These are phyloP conservation scores for Sporobolomyces phaffii DNA, from an alignment of 768 basidiomycete species.

Conservation along the genomic window DNA sequence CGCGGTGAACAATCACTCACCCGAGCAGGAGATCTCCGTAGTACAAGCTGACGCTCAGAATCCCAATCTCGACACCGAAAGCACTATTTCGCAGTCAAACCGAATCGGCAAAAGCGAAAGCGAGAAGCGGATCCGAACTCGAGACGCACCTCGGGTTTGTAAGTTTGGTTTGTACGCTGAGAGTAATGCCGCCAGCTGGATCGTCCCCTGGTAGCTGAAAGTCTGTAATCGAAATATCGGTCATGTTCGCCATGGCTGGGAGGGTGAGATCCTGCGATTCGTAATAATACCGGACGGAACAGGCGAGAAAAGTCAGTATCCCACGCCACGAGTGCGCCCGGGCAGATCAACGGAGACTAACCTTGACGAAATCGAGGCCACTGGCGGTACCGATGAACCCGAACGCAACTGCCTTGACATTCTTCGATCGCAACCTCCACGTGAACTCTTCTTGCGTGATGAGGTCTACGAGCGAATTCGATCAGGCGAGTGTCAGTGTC, in stretches of 20 bases:
- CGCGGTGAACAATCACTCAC: not conserved
- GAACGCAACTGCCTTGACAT: slow-evolving; percentile 59
- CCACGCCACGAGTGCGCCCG: not conserved
- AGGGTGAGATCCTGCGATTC: slow-evolving; percentile 12
- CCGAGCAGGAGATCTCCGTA: slow-evolving; percentile 51
- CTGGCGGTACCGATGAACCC: slow-evolving; percentile 57
- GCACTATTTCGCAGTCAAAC: slow-evolving; percentile 45
- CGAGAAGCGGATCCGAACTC: not conserved
- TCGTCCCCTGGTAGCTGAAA: slow-evolving; percentile 62
- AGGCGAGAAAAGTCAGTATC: no score
- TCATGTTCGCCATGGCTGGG: slow-evolving; percentile 60
- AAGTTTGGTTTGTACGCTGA: slow-evolving; percentile 44
- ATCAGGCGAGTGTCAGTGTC: not conserved
- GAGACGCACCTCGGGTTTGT: slow-evolving; percentile 27
- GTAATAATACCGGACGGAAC: no score
- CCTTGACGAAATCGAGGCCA: slow-evolving; percentile 62
- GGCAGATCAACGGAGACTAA: slow-evolving; percentile 12
- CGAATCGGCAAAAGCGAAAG: not conserved
- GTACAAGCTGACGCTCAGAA: slow-evolving; percentile 58
- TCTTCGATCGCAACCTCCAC: slow-evolving; percentile 59
- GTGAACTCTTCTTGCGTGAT: slow-evolving; percentile 65
- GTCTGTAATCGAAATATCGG: slow-evolving; percentile 55
- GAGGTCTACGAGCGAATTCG: slow-evolving; percentile 48
- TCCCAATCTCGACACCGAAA: slow-evolving; percentile 64
- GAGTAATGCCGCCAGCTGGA: slow-evolving; percentile 63